These are phyloP conservation scores for Xylariaceae sp. DNA, from an alignment of 2,329 filamentous ascomycete genomes.

Conservation along the genomic window DNA sequence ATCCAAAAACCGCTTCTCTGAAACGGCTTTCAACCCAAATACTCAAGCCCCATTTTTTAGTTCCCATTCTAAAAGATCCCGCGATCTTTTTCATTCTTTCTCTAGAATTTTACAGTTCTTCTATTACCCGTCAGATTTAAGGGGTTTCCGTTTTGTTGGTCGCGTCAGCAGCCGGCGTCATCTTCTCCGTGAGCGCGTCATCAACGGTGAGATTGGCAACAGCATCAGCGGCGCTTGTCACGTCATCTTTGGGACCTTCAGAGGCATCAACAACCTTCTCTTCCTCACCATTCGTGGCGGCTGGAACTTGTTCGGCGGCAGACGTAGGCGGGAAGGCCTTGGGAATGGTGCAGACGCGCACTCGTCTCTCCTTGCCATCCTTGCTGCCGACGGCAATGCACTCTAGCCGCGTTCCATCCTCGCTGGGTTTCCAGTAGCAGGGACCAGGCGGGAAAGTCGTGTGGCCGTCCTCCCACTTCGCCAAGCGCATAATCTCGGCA, in stretches of 20 bases:
- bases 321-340: constrained; percentile 36
- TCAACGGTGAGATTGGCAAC: constrained; percentile 14
- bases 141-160: constrained; percentile 9
- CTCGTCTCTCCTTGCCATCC: constrained; percentile 40
- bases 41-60: neutral
- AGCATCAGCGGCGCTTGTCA: constrained; percentile 9
- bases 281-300: constrained; percentile 3
- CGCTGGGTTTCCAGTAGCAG: constrained; percentile 50
- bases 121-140: neutral
- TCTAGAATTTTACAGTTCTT: neutral
- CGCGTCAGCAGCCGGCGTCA: constrained; percentile 4
- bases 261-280: constrained; percentile 13
- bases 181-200: constrained; percentile 13
- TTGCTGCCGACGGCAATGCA: constrained; percentile 50
- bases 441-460: constrained; percentile 53
- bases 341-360: constrained; percentile 48
- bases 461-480: constrained; percentile 49
- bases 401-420: constrained; percentile 42
- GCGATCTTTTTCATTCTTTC: neutral
- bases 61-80: neutral
- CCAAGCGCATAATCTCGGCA: constrained; percentile 34
- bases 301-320: neutral
- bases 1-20: neutral
- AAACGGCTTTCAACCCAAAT: neutral
- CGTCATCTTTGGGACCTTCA: neutral